These are phyloP conservation scores for Triadica sebifera DNA, from an alignment of 345 rosid species.

Conservation along the genomic window DNA sequence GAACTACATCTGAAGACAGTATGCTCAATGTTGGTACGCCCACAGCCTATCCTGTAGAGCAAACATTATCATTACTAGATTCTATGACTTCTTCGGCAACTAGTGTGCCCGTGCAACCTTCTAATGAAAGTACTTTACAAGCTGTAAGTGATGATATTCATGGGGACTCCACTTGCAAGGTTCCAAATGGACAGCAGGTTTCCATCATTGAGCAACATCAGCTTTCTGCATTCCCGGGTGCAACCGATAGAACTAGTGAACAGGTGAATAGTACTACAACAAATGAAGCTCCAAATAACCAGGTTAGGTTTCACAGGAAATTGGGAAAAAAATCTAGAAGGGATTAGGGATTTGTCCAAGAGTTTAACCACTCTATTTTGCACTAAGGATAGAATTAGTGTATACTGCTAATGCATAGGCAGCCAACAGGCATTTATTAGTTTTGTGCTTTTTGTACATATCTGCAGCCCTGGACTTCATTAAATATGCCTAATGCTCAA, in stretches of 20 bases:
- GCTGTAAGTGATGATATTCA: slow-evolving; percentile 13
- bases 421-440: not conserved
- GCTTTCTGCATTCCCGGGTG: slow-evolving; percentile 23
- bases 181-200: slow-evolving; percentile 19
- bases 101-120: slow-evolving; percentile 20
- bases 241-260: slow-evolving; percentile 18
- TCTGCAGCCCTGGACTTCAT: slow-evolving; percentile 30
- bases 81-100: slow-evolving; percentile 19
- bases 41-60: not conserved
- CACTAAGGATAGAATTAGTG: no score
- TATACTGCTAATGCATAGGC: not conserved
- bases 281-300: slow-evolving; percentile 23
- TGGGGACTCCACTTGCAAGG: slow-evolving; percentile 9
- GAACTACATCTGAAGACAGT: slow-evolving; percentile 15
- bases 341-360: no score
- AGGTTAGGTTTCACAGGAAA: slow-evolving; percentile 38
- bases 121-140: slow-evolving; percentile 24
- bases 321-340: not conserved
- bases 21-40: not conserved
- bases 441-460: slow-evolving; percentile 11
- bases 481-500: slow-evolving; percentile 26
- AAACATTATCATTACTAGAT: slow-evolving; percentile 13
- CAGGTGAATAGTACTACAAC: slow-evolving; percentile 22
- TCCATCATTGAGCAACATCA: slow-evolving; percentile 20
- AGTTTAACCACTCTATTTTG: no score